These are phyloP conservation scores for Trametes villosa DNA, from an alignment of 768 basidiomycete species.

Conservation along the genomic window DNA sequence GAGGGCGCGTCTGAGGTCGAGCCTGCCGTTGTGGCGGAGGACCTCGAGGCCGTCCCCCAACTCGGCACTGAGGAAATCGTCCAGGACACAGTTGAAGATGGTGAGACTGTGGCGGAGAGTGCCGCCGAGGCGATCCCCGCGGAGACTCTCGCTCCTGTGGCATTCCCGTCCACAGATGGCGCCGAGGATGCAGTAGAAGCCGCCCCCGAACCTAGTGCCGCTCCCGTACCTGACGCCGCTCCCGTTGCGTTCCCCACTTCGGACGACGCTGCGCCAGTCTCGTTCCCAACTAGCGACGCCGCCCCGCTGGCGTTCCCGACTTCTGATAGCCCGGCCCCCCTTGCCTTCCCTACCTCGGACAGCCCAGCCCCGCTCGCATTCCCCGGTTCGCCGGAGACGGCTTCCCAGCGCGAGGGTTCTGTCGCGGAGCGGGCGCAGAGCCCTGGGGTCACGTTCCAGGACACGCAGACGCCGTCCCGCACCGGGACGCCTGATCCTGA, in stretches of 20 bases:
- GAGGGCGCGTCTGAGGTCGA: slow-evolving; percentile 25
- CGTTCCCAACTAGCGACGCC: slow-evolving; percentile 38
- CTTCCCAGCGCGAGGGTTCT: slow-evolving; percentile 38
- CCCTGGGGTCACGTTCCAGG: slow-evolving; percentile 71
- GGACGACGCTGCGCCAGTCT: slow-evolving; percentile 32
- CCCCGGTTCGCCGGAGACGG: slow-evolving; percentile 38
- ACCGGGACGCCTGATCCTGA: slow-evolving; percentile 76
- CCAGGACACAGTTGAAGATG: slow-evolving; percentile 28
- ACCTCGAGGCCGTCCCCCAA: slow-evolving; percentile 8
- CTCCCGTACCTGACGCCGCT: slow-evolving; percentile 24
- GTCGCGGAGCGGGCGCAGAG: slow-evolving; percentile 29
- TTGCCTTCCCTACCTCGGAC: slow-evolving; percentile 38
- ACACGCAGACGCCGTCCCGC: slow-evolving; percentile 60
- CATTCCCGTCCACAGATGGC: slow-evolving; percentile 24
- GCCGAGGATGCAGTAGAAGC: slow-evolving; percentile 20
- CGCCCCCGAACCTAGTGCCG: slow-evolving; percentile 14
- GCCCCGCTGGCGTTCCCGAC: slow-evolving; percentile 39
- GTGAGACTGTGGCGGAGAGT: slow-evolving; percentile 28
- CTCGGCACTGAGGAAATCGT: slow-evolving; percentile 30
- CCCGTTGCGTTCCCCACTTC: slow-evolving; percentile 32
- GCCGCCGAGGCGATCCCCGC: slow-evolving; percentile 2
- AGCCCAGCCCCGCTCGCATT: slow-evolving; percentile 35
- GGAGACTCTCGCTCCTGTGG: slow-evolving; percentile 2
- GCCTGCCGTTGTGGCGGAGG: slow-evolving; percentile 15
- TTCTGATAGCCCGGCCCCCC: slow-evolving; percentile 34